Base-by-base conservation (phyloP, 2,329 filamentous ascomycete species). In the Parafenestella ontariensis region DNA sequence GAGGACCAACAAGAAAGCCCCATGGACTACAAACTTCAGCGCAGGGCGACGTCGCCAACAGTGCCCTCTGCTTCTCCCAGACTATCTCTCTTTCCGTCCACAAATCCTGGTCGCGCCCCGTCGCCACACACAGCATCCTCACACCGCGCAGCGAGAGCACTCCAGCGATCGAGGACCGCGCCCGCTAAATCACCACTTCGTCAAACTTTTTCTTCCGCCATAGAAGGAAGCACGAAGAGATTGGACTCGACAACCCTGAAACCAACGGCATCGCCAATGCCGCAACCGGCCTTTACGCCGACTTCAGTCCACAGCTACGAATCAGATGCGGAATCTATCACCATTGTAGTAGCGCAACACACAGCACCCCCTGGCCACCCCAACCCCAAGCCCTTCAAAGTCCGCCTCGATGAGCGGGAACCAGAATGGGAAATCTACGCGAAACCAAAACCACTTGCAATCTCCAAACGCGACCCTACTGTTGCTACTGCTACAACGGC, bases 31-130 rank as follows among this genome's bases (percentile, higher is more conserved):
- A 59, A 50, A 20, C 36, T 66, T 7, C 67, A 65, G 17, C 67
- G 71, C 20, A 61, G 74, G 48, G 71, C 65, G 18, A 76, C 74
- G 4, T 76, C 75, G 13, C 73, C 73, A 5, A 60, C 58, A 15
- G 50, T 64, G 3, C 64, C 61, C 11, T 62, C 72, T 13, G 65
- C 71, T 3, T 70, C 67, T 8, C 66, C 64, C 15, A 57, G 64
- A 33, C 49, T 76, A 7, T 74, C 72, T 0, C 62, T 75, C 11
- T 76, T 76, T 41, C 73, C 73, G 21, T 59, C 67, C 13, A 60
- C 66, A 21, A 61, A 55, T 34, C 46, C 54, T 11, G 52, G 52
- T 26, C 66, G 62, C 56, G 57, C 66, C 34, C 65, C 71, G 17
- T 74, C 73, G 15, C 68, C 71, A 10, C 60, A 59, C 21, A 46